Conservation (phyloP, 2,329 filamentous ascomycete species). For the Beauveria brongniartii region DNA sequence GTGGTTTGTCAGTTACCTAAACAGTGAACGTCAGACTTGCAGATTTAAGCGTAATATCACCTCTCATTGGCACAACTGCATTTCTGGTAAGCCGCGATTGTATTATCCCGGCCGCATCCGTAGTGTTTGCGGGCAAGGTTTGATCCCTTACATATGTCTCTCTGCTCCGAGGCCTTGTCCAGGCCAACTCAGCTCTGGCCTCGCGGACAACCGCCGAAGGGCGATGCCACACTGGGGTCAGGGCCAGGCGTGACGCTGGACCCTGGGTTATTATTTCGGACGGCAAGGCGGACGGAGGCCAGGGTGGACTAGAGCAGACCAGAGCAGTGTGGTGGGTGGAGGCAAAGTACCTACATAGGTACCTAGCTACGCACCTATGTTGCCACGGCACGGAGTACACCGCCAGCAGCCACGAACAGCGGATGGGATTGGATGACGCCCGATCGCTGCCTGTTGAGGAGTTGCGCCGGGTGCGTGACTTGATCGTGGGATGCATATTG, state of each 20-base stretch:
- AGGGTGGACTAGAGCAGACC: not conserved
- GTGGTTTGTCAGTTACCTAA: not conserved
- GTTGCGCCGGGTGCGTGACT: not conserved
- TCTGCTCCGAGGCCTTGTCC: not conserved
- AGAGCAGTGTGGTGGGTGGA: not conserved
- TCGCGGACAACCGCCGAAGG: not conserved
- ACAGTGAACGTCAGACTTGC: constrained; percentile 1
- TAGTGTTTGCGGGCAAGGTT: too few relatives aligned
- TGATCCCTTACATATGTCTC: not conserved
- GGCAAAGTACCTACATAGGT: not conserved
- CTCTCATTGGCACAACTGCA: not conserved
- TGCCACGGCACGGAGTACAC: not conserved
- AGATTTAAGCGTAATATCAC: not conserved
- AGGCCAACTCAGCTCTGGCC: not conserved
- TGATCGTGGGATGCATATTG: not conserved
- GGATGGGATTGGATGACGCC: not conserved
- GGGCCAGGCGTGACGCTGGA: constrained; percentile 3
- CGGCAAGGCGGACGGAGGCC: not conserved
- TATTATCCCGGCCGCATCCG: not conserved
- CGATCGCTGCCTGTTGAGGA: not conserved
- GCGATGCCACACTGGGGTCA: not conserved
- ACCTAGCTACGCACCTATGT: too few relatives aligned
- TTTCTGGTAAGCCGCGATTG: not conserved
- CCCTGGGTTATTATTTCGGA: not conserved
- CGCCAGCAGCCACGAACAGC: not conserved